These are phyloP conservation scores for Aspergillus latus DNA, from an alignment of 2,329 filamentous ascomycete species.

Conservation along the genomic window DNA sequence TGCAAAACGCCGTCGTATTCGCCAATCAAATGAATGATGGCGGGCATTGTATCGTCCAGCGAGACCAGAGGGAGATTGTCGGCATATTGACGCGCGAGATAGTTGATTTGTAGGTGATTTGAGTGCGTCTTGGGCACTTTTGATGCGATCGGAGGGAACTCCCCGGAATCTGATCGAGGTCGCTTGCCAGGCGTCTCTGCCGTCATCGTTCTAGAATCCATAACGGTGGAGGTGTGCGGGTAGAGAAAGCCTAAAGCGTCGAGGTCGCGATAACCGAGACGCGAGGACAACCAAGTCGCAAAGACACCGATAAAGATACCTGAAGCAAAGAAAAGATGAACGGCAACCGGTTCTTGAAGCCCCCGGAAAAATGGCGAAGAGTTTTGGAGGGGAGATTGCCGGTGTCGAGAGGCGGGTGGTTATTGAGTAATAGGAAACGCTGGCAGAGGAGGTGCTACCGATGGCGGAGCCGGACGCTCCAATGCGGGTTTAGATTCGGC, in stretches of 20 bases:
- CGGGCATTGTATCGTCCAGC: conserved; percentile 68
- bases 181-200: conserved; percentile 45
- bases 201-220: conserved; percentile 38
- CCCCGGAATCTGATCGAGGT: conserved; percentile 46
- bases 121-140: conserved; percentile 56
- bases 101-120: conserved; percentile 67
- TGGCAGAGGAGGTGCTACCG: conserved; percentile 22
- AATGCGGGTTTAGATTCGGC: conserved; percentile 23
- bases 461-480: conserved; percentile 26
- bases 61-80: conserved; percentile 63
- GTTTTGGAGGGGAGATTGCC: conserved; percentile 10
- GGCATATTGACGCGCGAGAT: conserved; percentile 62
- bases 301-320: not conserved
- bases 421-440: conserved; percentile 21
- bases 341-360: not conserved
- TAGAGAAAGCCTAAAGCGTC: not conserved
- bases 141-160: conserved; percentile 40
- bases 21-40: conserved; percentile 69
- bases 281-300: not conserved
- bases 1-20: conserved; percentile 85
- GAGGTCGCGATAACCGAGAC: conserved; percentile 1
- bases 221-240: conserved; percentile 19
- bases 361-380: not conserved
- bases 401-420: conserved; percentile 5
- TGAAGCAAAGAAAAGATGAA: conserved; percentile 2